Conservation (phyloP, 31 red algal species). For the Porphyra umbilicalis region DNA sequence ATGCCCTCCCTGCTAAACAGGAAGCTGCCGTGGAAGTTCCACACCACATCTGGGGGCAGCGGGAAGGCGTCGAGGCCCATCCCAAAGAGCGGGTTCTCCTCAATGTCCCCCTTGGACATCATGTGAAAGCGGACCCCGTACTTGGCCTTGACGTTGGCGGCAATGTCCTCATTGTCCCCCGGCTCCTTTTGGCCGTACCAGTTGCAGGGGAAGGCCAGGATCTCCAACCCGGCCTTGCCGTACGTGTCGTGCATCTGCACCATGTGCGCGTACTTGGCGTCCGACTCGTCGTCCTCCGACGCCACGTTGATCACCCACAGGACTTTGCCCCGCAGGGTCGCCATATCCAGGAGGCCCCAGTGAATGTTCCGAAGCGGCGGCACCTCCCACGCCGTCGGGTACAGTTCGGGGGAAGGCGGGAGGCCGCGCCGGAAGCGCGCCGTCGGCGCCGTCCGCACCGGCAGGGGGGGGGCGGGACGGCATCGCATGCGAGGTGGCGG, state of each 20-base stretch:
- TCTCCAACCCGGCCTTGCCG: slow-evolving; percentile 28
- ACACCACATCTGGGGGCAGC: slow-evolving; percentile 49
- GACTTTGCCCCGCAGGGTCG: slow-evolving; percentile 22
- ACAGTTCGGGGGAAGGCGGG: background rate
- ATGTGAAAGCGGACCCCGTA: slow-evolving; percentile 19
- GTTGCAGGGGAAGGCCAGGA: slow-evolving; percentile 61
- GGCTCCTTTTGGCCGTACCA: slow-evolving; percentile 68
- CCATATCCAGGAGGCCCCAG: slow-evolving; percentile 30
- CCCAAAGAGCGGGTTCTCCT: slow-evolving; percentile 55
- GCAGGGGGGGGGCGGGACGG: background rate
- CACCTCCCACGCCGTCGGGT: background rate
- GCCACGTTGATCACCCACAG: slow-evolving; percentile 58
- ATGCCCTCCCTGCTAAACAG: slow-evolving; percentile 46
- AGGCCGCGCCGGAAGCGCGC: background rate
- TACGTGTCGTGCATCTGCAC: slow-evolving; percentile 34
- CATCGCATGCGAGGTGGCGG: background rate
- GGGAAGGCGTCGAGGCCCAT: slow-evolving; percentile 33
- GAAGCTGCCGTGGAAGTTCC: slow-evolving; percentile 79
- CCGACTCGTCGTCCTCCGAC: slow-evolving; percentile 43
- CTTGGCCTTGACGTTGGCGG: slow-evolving; percentile 22
- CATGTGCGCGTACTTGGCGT: slow-evolving; percentile 28
- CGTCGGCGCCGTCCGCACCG: background rate
- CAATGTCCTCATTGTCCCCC: slow-evolving; percentile 30
- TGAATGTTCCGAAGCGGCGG: slow-evolving; percentile 32
- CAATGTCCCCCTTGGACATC: slow-evolving; percentile 25